Base-by-base conservation (phyloP, 73 alveolate species). In the Paramecium bursaria region DNA sequence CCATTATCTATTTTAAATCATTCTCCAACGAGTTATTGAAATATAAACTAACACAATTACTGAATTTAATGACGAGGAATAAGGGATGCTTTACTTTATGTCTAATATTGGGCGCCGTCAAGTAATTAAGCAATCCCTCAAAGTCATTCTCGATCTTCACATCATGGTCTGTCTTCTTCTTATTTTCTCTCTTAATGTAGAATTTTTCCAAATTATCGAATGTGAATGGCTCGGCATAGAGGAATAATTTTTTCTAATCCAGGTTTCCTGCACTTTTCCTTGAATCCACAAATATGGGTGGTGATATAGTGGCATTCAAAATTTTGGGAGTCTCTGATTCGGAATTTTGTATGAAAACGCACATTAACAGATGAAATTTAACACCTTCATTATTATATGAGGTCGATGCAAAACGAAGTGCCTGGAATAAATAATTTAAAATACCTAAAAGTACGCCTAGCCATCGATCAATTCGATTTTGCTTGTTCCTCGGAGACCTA, bases 371-470 rank as follows among this genome's bases (percentile, higher is more conserved):
- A 50, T 79, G 89, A 55, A 79, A 79, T 54, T 79, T 79, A 0
- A 79, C 89, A 15, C 89, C 89, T 79, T 79, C 89, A 53, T 79
- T 79, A 42, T 79, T 79, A 35, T 79, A 79, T 0, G 85, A 54
- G 35, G 89, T 79, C 0, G 89, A 79, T 25, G 76, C 75, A 50
- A 79, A 79, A 39, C 76, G 51, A 42, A 79, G 48, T 21, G 89
- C 89, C 76, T 79, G 26, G 48, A 39, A 22, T n/a, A 39, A 14
- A 42, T 19, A 19, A 42, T 25, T 67, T 35, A 42, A 39, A n/a
- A 29, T 67, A 67, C 82, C 21, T 53, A 67, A 42, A 67, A 67
- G 73, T 53, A 79, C 3, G 89, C 89, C 42, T 79, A 30, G 25
- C 89, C 89, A 23, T 79, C 76, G 27, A 79, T 73, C 25, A 79